phyloP scores from a whole-genome alignment of 805 yeast genomes.

The Hanseniaspora osmophila region DNA sequence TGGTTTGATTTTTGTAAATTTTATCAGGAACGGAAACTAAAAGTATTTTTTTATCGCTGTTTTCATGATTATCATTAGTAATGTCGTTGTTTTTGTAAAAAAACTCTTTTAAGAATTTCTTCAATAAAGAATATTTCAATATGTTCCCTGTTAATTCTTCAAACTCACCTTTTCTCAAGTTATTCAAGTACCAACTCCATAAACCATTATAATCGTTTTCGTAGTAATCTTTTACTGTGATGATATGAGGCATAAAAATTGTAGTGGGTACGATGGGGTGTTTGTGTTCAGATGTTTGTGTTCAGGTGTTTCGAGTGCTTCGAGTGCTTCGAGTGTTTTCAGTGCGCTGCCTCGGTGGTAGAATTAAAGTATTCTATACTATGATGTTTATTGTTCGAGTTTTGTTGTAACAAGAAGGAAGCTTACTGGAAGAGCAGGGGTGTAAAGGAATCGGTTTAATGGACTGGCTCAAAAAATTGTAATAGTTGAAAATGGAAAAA shows the following conservation, averaged over 20 bases:
- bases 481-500: too few relatives aligned
- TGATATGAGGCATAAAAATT: conserved; percentile 15
- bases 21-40: conserved; percentile 22
- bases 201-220: conserved; percentile 23
- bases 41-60: conserved; percentile 13
- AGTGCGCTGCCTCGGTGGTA: too few relatives aligned
- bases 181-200: conserved; percentile 26
- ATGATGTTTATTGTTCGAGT: too few relatives aligned
- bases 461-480: too few relatives aligned
- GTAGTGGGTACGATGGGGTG: neutral
- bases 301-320: too few relatives aligned
- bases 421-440: too few relatives aligned
- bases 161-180: conserved; percentile 23
- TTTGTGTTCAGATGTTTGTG: neutral
- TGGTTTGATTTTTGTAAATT: conserved; percentile 8
- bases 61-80: conserved; percentile 4
- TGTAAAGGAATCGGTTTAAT: too few relatives aligned
- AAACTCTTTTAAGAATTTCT: conserved; percentile 17
- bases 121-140: conserved; percentile 16
- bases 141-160: conserved; percentile 21
- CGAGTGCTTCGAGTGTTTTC: too few relatives aligned
- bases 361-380: too few relatives aligned
- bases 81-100: conserved; percentile 5
- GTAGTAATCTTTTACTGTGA: conserved; percentile 19
- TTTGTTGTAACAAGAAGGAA: too few relatives aligned